Base-by-base conservation (phyloP, 805 yeast genomes). In the Candida pini region DNA sequence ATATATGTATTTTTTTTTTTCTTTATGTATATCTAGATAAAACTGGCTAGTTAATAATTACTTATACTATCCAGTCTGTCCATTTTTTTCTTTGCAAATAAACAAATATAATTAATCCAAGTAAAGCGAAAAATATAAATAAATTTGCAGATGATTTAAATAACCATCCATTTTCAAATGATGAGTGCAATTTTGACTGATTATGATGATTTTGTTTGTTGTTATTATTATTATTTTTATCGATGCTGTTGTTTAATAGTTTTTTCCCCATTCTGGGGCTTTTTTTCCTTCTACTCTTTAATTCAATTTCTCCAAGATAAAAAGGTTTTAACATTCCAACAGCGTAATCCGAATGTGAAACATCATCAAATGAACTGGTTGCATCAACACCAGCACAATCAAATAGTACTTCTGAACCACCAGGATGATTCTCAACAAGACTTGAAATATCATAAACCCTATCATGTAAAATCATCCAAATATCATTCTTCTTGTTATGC, bases 301-400 rank as follows among this genome's bases (percentile, higher is more conserved):
- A 39, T 64, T 64, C 54, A 74, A 89, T 57, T 78, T 90, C 38
- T 68, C 95, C 96, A 41, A 86, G 59, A 61, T 78, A 81, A 38
- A 71, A 79, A 29, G 89, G 96, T 42, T 81, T 84, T 43, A 90
- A 64, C 72, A 89, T 81, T 34, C 85, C 92, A 57, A 84, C 82
- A 1, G 97, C 95, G 30, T 81, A 65, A 42, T 84, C 90, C 4
- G 92, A 78, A 58, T 90, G 96, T 3, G 64, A 63, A 15, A 65
- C 66, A 51, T 90, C 97, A 25, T 75, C 78, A 45, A 78, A 78
- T 17, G 78, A 73, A 31, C 56, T 63, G 10, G 85, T 77, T 35
- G 88, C 89, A 56, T 87, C 95, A 40, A 71, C 70, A 28, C 95
- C 96, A 21, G 83, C 95, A 53, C 77, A 71, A 48, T 85, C 95